Evolutionary conservation across 495 filamentous ascomycete genomes (phyloP).

Genomic region (Elaphomyces granulatus): DNA sequence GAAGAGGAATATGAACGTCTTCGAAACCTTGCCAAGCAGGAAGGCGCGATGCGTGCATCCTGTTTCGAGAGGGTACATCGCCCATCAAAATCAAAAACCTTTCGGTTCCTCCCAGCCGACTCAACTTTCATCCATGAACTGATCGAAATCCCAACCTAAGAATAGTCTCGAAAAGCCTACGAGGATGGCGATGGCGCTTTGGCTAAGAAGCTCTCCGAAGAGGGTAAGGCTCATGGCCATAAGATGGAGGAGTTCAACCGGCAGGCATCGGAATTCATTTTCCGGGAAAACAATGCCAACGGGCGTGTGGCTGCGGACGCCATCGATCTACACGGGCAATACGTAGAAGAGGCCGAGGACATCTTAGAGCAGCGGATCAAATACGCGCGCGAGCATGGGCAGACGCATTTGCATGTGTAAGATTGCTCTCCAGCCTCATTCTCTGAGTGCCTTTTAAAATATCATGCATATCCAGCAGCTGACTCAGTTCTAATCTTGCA

Average conservation of each 20-base stretch:
- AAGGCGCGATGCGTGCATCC: conserved; percentile 55
- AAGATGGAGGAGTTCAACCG: conserved; percentile 71
- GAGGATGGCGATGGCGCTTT: conserved; percentile 57
- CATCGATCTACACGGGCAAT: conserved; percentile 90
- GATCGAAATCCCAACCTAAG: conserved; percentile 2
- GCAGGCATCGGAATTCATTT: conserved; percentile 86
- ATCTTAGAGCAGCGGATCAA: conserved; percentile 72
- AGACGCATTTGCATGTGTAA: conserved; percentile 63
- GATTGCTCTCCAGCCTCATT: conserved; percentile 9
- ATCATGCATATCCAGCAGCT: not conserved
- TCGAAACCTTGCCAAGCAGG: conserved; percentile 64
- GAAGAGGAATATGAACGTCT: conserved; percentile 90
- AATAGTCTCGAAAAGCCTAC: conserved; percentile 67
- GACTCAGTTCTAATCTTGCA: no score
- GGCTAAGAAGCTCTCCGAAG: conserved; percentile 68
- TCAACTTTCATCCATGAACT: not conserved
- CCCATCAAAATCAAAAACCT: no score
- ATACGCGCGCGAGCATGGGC: conserved; percentile 52
- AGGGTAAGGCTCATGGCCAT: conserved; percentile 69
- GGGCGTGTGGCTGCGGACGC: conserved; percentile 60
- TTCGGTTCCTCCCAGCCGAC: not conserved
- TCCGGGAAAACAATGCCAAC: conserved; percentile 75
- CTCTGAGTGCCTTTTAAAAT: not conserved
- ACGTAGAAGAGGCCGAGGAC: conserved; percentile 83
- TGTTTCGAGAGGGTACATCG: conserved; percentile 55